phyloP scores from a whole-genome alignment of 345 rosid genomes.

The Camelina laxa region DNA sequence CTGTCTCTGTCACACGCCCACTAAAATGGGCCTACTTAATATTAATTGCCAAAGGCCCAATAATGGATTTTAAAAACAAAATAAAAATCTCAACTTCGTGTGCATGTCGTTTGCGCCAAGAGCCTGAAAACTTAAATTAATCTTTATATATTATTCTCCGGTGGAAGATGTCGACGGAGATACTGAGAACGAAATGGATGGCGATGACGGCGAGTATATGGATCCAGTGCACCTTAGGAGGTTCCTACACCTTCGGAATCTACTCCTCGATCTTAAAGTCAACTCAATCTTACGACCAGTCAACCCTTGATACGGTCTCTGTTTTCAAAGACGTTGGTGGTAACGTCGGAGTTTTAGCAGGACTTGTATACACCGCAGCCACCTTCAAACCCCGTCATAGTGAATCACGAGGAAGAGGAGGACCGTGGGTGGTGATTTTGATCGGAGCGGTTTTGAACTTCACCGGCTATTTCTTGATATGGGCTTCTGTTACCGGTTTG shows the following conservation, averaged over 20 bases:
- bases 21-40: not conserved
- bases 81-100: not conserved
- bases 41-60: not conserved
- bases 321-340: constrained; percentile 77
- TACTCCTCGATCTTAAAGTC: constrained; percentile 70
- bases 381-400: constrained; percentile 12
- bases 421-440: constrained; percentile 70
- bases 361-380: constrained; percentile 58
- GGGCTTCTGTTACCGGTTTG: constrained; percentile 67
- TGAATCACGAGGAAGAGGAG: constrained; percentile 33
- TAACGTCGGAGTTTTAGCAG: constrained; percentile 64
- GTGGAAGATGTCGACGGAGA: constrained; percentile 27
- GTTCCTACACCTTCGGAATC: constrained; percentile 72
- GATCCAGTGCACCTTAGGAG: constrained; percentile 72
- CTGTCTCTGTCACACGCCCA: not conserved
- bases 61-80: not conserved
- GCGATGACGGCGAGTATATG: constrained; percentile 72
- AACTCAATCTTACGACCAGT: constrained; percentile 67
- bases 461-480: constrained; percentile 63
- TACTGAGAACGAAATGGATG: constrained; percentile 56
- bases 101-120: constrained; percentile 28
- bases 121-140: not conserved
- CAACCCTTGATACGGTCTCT: constrained; percentile 74
- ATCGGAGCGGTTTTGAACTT: constrained; percentile 63
- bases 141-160: not conserved